Base-by-base conservation (phyloP, 306 rosid species). In the Rosa rugosa region DNA sequence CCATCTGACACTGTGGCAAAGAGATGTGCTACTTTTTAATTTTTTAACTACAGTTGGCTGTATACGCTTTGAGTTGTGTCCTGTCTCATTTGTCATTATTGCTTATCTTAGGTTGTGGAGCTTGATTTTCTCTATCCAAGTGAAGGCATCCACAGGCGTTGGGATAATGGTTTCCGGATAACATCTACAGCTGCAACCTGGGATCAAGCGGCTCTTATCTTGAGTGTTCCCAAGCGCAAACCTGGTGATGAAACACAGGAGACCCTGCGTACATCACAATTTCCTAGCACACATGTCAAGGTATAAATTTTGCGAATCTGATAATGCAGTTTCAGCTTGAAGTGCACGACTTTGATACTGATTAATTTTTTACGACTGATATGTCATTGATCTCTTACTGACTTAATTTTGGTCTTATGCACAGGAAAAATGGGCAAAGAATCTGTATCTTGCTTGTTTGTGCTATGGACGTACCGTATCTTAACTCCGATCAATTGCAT, bases 121-220 rank as follows among this genome's bases (percentile, higher is more conserved):
- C 97, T 95, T 57, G 99, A 95, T 90, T 95, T 95, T 84, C 95
- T 95, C 60, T 95, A 95, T 81, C 99, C 99, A 51, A 95, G 99
- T 78, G 99, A 95, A 82, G 99, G 99, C 25, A 92, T 95, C 83
- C 99, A 95, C 77, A 87, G 91, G 78, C 94, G 99, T 10, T 95
- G 99, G 99, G 99, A 95, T 73, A 75, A 75, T 69, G 99, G 97
- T 56, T 95, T 87, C 80, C 86, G 99, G 63, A 95, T 95, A 80
- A 95, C 99, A 40, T 90, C 99, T 17, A 88, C 96, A 27, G 99
- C 99, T 56, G 97, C 99, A 72, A 95, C 99, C 75, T 85, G 83
- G 88, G 99, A 95, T 84, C 99, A 95, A 90, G 87, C 98, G 23
- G 99, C 99, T 57, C 97, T 95, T 18, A 91, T 95, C 71, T 86